Percentiles rank a stretch among this genome's conserved stretches.
phyloP scores from a whole-genome alignment of 2,329 filamentous ascomycete species.

The Neurospora crassa region DNA sequence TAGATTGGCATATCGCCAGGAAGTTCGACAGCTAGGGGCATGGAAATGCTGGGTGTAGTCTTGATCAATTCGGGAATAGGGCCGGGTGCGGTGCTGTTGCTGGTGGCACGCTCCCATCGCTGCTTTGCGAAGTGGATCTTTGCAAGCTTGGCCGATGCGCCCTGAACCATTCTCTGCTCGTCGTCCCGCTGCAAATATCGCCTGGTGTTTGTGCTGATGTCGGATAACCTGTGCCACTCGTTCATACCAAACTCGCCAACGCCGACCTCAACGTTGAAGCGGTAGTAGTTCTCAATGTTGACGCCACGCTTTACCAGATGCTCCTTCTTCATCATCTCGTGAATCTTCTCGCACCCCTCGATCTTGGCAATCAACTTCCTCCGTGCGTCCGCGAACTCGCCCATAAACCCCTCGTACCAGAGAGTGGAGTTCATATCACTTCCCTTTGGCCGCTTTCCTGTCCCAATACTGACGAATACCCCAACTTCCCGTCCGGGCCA shows the following conservation, averaged over 20 bases:
- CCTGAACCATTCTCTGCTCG: constrained; percentile 68
- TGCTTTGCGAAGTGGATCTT: constrained; percentile 71
- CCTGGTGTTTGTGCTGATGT: constrained; percentile 87
- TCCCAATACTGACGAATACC: constrained; percentile 89
- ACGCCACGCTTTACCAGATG: constrained; percentile 69
- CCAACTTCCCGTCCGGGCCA: constrained; percentile 92
- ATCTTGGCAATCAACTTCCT: constrained; percentile 82
- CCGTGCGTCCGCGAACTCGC: constrained; percentile 85
- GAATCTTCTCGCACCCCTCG: constrained; percentile 86
- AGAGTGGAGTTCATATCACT: constrained; percentile 62
- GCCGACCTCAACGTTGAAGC: constrained; percentile 92
- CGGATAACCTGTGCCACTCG: constrained; percentile 87
- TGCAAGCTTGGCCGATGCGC: constrained; percentile 70
- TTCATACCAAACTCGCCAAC: constrained; percentile 99
- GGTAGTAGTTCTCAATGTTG: constrained; percentile 83
- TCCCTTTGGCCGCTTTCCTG: constrained; percentile 64
- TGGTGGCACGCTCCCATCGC: constrained; percentile 46
- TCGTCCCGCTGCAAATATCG: constrained; percentile 67
- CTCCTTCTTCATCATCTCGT: constrained; percentile 75
- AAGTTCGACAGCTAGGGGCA: constrained; percentile 47
- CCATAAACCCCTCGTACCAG: constrained; percentile 92
- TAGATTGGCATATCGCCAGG: constrained; percentile 42
- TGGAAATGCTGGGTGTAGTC: constrained; percentile 30
- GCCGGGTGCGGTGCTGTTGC: constrained; percentile 8
- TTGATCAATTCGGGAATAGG: constrained; percentile 33